Evolutionary conservation across 805 yeast species (phyloP), one percentile per base, ranked within the genome.

Genomic region (Zygosaccharomyces bailii): DNA sequence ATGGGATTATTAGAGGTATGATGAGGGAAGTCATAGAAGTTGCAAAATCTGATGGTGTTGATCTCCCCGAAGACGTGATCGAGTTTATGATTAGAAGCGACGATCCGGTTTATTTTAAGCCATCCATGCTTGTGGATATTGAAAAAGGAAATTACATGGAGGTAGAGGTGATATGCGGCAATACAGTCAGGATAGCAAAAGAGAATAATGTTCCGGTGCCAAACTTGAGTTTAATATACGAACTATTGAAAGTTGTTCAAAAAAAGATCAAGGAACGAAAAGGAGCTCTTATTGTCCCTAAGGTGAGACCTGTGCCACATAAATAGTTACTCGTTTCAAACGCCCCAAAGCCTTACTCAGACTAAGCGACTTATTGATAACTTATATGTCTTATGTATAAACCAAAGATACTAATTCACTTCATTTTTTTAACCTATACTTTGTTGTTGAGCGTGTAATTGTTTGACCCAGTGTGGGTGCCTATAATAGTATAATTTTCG

Each of bases 51-150:
- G 89, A 82, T 46, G 86, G 86, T 1, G 73, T 74, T 32, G 68
- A 66, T 3, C 55, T 84, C 23, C 78, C 78, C 1, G 71, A 63
- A 19, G 74, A 65, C 8, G 59, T 72, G 20, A 75, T 75, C 50
- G 69, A 75, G 23, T 49, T 57, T 38, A 75, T 79, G 70, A 59
- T 78, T 27, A 79, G 78, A 51, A 69, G 78, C 19, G 84, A 80
- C 56, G 82, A 72, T 46, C 78, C 78, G 10, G 67, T 67, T 30
- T 75, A 73, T 63, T 84, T 76, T 59, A 71, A 73, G 39, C 90
- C 89, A 3, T 82, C 88, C 2, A 83, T 83, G 90, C 66, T 76
- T 46, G 84, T 82, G n/a, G 90, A 84, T 57, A 72, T 73, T 17
- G 67, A 76, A 39, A 80, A 82, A 50, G 77, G 79, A 21, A 80